These are phyloP conservation scores for Conidiobolus incongruus DNA, from an alignment of 371 early-diverging fungal genomes.

Conservation along the genomic window DNA sequence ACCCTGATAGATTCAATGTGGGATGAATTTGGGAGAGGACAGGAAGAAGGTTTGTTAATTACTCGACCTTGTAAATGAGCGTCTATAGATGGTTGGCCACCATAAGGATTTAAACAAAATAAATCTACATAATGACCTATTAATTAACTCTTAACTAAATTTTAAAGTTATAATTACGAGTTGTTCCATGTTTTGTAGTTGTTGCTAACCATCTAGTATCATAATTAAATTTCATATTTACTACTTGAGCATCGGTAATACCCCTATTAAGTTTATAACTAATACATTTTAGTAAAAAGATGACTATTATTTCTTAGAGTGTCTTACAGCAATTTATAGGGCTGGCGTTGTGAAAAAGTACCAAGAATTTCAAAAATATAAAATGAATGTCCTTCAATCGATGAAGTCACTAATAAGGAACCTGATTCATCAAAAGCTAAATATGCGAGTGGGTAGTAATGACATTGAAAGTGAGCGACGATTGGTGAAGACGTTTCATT, in stretches of 20 bases:
- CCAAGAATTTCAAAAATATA: slow-evolving; percentile 28
- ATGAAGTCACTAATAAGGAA: slow-evolving; percentile 42
- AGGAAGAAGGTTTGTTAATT: slow-evolving; percentile 1
- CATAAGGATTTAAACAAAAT: slow-evolving; percentile 44
- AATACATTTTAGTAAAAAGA: slow-evolving; percentile 21
- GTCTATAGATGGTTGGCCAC: slow-evolving; percentile 32
- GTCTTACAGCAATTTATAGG: background rate
- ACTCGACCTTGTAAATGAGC: slow-evolving; percentile 18
- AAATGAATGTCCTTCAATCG: slow-evolving; percentile 49
- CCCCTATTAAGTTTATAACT: slow-evolving; percentile 51
- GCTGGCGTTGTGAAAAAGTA: slow-evolving; percentile 1
- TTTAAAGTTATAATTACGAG: slow-evolving; percentile 11
- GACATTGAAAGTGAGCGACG: slow-evolving; percentile 49
- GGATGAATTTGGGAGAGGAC: background rate
- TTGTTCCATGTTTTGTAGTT: slow-evolving; percentile 54
- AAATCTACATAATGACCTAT: slow-evolving; percentile 12
- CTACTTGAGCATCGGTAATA: slow-evolving; percentile 49
- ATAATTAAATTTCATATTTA: slow-evolving; percentile 38
- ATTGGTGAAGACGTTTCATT: slow-evolving; percentile 14
- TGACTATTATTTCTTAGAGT: no score
- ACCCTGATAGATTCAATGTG: background rate
- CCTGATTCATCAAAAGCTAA: slow-evolving; percentile 39
- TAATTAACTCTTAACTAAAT: background rate
- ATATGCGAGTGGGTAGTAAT: slow-evolving; percentile 39
- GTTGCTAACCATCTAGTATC: slow-evolving; percentile 60